Evolutionary conservation across 1,284 basidiomycete species (phyloP).

Genomic region (Boletus sp.): DNA sequence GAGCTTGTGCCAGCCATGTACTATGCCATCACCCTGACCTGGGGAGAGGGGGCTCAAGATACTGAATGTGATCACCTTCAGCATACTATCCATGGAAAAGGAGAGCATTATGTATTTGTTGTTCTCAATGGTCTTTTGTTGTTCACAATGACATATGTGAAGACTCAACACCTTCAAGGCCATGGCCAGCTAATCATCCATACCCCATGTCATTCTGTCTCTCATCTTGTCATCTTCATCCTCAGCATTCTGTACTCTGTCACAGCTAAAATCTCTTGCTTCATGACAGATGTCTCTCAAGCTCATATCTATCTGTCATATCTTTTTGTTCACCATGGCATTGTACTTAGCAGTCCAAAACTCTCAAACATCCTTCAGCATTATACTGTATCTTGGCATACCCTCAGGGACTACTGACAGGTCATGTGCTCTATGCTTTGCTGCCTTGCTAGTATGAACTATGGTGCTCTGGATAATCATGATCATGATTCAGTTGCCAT

Average conservation of each 20-base stretch:
- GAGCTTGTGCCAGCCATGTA: slow-evolving; percentile 4
- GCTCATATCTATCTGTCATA: no score
- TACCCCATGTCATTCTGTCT: neutral
- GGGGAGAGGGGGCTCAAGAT: neutral
- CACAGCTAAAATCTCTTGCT: no score
- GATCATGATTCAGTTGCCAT: no score
- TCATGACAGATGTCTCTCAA: no score
- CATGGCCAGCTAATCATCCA: slow-evolving; percentile 1
- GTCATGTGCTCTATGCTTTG: no score
- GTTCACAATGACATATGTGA: neutral
- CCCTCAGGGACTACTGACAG: no score
- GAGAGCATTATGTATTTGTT: neutral
- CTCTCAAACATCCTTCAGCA: no score
- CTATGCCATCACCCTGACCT: neutral
- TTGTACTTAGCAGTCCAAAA: no score
- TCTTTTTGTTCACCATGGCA: no score
- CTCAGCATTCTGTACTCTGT: slow-evolving; percentile 1
- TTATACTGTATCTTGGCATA: no score
- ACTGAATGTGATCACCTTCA: slow-evolving; percentile 5
- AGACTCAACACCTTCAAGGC: slow-evolving; percentile 1
- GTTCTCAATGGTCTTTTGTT: neutral
- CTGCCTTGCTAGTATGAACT: no score
- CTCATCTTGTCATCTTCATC: neutral
- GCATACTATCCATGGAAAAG: neutral
- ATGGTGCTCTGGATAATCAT: no score